These are phyloP conservation scores for Aspergillus persii DNA, from an alignment of 2,329 filamentous ascomycete genomes.

Conservation along the genomic window DNA sequence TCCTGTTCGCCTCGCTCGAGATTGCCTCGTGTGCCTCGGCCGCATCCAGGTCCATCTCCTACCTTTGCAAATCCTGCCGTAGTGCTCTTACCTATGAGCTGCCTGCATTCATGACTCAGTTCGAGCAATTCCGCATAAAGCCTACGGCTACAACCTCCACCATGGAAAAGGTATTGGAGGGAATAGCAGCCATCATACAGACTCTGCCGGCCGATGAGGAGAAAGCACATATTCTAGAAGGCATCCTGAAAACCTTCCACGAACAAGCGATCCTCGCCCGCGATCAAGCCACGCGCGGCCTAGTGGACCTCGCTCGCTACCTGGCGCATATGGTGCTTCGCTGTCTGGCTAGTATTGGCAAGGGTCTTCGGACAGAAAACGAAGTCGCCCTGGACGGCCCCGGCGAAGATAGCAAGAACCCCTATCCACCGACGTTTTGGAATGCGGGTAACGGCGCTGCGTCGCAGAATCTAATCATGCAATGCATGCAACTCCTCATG, in stretches of 20 bases:
- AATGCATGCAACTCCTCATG: slow-evolving; percentile 41
- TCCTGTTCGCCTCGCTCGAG: slow-evolving; percentile 45
- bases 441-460: slow-evolving; percentile 30
- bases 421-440: slow-evolving; percentile 39
- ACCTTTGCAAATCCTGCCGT: slow-evolving; percentile 45
- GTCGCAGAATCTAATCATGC: slow-evolving; percentile 38
- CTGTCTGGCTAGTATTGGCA: slow-evolving; percentile 43
- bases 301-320: slow-evolving; percentile 33
- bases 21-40: slow-evolving; percentile 40
- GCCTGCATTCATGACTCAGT: slow-evolving; percentile 43
- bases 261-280: slow-evolving; percentile 33
- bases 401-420: slow-evolving; percentile 18
- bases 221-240: slow-evolving; percentile 39
- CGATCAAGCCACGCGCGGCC: slow-evolving; percentile 29
- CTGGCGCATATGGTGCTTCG: slow-evolving; percentile 37
- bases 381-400: slow-evolving; percentile 35
- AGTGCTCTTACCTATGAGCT: slow-evolving; percentile 41
- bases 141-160: slow-evolving; percentile 36
- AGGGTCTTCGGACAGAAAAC: slow-evolving; percentile 37
- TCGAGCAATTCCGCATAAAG: slow-evolving; percentile 39
- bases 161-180: slow-evolving; percentile 44
- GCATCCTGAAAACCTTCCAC: slow-evolving; percentile 38
- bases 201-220: slow-evolving; percentile 38
- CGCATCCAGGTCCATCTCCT: slow-evolving; percentile 44
- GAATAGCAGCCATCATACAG: slow-evolving; percentile 46